phyloP scores from a whole-genome alignment of 2,329 filamentous ascomycete genomes.

The Hymenoscyphus salicellus region DNA sequence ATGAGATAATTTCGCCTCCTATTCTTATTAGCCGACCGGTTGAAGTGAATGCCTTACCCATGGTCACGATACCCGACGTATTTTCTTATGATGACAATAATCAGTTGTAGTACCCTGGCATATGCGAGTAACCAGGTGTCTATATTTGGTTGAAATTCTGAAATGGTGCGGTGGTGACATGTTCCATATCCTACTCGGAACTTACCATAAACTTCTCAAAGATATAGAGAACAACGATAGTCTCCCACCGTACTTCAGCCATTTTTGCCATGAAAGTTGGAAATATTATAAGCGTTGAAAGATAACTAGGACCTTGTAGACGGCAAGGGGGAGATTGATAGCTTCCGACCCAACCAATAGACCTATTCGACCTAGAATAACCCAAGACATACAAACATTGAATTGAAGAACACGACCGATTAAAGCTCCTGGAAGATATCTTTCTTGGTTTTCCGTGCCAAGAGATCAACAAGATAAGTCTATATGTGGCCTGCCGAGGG shows the following conservation, averaged over 20 bases:
- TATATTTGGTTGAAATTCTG: background rate
- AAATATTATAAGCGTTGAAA: background rate
- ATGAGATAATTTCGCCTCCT: background rate
- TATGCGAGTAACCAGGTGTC: background rate
- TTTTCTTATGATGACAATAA: background rate
- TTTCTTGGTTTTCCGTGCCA: too few species aligned
- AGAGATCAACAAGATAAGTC: too few species aligned
- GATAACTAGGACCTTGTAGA: background rate
- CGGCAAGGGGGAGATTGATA: too few species aligned
- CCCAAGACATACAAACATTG: background rate
- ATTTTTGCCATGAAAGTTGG: background rate
- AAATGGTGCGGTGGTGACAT: background rate
- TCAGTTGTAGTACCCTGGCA: background rate
- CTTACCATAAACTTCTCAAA: background rate
- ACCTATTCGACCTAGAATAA: background rate
- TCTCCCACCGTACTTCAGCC: background rate
- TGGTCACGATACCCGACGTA: background rate
- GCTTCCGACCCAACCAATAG: background rate
- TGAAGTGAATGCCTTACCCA: background rate
- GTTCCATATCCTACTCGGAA: background rate
- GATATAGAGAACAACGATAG: background rate
- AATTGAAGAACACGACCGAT: background rate
- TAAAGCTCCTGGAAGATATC: too few species aligned
- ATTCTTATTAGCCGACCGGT: constrained; percentile 5
- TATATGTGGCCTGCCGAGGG: background rate